Evolutionary conservation across 129 eudicot species (phyloP), one percentile per base, ranked within the genome.

Genomic region (Flaveria brownii): DNA sequence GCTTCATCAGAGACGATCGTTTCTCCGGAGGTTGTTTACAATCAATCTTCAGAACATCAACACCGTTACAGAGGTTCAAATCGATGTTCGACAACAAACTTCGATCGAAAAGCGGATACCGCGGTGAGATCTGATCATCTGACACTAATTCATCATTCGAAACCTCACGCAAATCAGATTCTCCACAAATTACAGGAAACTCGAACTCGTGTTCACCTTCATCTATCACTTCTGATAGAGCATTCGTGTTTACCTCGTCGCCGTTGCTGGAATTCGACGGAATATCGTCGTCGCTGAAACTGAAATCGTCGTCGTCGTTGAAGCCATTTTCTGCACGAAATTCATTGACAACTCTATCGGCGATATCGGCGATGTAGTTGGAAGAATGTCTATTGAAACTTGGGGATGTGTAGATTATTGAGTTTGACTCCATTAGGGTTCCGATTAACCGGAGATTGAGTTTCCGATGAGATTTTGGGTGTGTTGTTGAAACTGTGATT

Each of bases 321-420:
- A 77, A 50, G 3, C 57, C 16, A 6, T 77, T 78, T 0, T 86
- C 78, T 3, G 42, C 15, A 9, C 54, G 71, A 63, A 87, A 77
- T 52, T 90, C 86, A 0, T 72, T 41, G 14, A 87, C 89, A 5
- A 89, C 97, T 41, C 97, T 76, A 42, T 84, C 89, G 0, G 97
- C 96, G 20, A 91, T 84, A 26, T 82, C 68, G 1, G 87, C 78
- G 50, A 85, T 80, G 6, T 25, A 70, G 36, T 56, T 50, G 4
- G 86, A 82, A 6, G 92, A 87, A 70, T 87, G 77, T 71, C 62
- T 74, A 82, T 57, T 83, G 86, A 91, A 91, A 82, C 95, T 91
- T 1, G 89, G 90, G 2, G 92, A 81, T 74, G 55, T 62, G 7
- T 86, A 73, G n/a, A 76, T 20, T 5, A 22, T 30, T 1, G 77